Evolutionary conservation across 2,329 filamentous ascomycete species (phyloP).

Genomic region (Coniosporium uncinatum): DNA sequence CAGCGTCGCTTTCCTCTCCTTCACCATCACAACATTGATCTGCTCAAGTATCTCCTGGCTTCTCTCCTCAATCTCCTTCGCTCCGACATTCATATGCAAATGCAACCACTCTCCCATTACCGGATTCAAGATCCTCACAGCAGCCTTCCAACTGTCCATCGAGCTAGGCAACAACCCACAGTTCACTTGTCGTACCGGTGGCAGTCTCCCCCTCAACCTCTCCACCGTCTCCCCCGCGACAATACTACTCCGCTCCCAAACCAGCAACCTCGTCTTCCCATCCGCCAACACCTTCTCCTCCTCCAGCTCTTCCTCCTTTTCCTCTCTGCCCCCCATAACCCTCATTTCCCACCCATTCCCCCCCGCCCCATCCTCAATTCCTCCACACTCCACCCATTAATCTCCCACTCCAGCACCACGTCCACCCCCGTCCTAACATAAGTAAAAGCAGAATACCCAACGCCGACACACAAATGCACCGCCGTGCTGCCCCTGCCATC

Average conservation of each 20-base stretch:
- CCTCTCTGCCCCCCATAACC: too few species aligned
- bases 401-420: slow-evolving; percentile 78
- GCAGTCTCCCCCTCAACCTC: slow-evolving; percentile 12
- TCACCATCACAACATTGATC: slow-evolving; percentile 25
- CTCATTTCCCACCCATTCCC: slow-evolving; percentile 28
- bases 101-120: slow-evolving; percentile 52
- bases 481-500: slow-evolving; percentile 14
- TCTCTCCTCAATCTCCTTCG: slow-evolving; percentile 29
- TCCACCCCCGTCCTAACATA: slow-evolving; percentile 67
- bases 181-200: slow-evolving; percentile 50
- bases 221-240: slow-evolving; percentile 19
- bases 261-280: slow-evolving; percentile 18
- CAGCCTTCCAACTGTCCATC: slow-evolving; percentile 38
- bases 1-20: slow-evolving; percentile 17
- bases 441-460: slow-evolving; percentile 89
- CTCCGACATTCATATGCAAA: slow-evolving; percentile 53
- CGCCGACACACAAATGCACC: slow-evolving; percentile 86
- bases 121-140: slow-evolving; percentile 39
- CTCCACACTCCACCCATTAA: slow-evolving; percentile 56
- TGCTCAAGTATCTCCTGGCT: slow-evolving; percentile 14
- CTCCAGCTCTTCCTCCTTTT: neutral
- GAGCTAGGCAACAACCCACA: slow-evolving; percentile 52
- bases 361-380: slow-evolving; percentile 32
- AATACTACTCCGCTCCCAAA: slow-evolving; percentile 34
- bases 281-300: neutral